phyloP scores from a whole-genome alignment of 352 stramenopile genomes.

The Pythium oligandrum region DNA sequence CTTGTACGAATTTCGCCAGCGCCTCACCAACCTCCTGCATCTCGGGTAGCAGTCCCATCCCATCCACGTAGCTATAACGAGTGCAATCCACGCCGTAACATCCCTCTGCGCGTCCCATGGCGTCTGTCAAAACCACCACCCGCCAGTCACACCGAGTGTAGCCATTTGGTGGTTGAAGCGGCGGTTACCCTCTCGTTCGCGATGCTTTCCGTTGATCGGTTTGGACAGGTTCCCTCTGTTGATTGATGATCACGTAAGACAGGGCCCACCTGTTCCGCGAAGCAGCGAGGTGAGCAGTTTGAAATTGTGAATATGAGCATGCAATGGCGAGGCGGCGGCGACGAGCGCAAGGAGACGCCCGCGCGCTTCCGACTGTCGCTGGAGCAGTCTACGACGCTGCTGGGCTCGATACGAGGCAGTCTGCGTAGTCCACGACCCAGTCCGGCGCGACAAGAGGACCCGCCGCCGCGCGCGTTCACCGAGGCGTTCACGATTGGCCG shows the following conservation, averaged over 20 bases:
- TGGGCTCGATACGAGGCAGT: not conserved
- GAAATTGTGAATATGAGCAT: slow-evolving; percentile 5
- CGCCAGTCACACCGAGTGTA: too few species aligned
- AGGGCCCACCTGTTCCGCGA: too few species aligned
- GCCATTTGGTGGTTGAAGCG: not conserved
- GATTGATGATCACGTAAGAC: too few species aligned
- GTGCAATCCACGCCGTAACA: too few species aligned
- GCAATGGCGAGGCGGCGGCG: not conserved
- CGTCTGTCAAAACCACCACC: too few species aligned
- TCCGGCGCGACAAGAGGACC: not conserved
- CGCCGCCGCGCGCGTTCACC: slow-evolving; percentile 22
- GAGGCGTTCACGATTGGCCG: slow-evolving; percentile 63
- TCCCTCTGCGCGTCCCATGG: too few species aligned
- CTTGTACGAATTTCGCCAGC: too few species aligned
- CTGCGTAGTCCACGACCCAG: not conserved
- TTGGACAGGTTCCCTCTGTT: not conserved
- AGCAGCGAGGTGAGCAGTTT: slow-evolving; percentile 3
- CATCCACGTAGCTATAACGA: too few species aligned
- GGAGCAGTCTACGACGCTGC: not conserved
- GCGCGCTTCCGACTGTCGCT: not conserved
- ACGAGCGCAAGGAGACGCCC: slow-evolving; percentile 12
- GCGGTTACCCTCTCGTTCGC: too few species aligned
- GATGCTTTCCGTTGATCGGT: too few species aligned
- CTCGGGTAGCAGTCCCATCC: too few species aligned
- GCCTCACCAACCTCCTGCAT: too few species aligned